These are phyloP conservation scores for Eucalyptus sideroxylon DNA, from an alignment of 345 rosid genomes.

Conservation along the genomic window DNA sequence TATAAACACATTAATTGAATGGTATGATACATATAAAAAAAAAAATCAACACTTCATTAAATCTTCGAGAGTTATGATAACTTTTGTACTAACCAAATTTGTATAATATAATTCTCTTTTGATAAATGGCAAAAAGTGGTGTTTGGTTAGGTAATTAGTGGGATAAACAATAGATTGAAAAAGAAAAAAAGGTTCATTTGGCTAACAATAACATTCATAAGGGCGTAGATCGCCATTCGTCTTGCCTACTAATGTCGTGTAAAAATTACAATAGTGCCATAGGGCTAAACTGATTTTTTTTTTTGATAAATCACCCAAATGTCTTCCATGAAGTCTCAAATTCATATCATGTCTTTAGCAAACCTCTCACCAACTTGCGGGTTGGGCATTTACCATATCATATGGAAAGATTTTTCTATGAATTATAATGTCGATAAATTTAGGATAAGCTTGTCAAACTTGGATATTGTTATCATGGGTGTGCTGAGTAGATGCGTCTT, in stretches of 20 bases:
- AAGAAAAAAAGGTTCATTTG: not conserved
- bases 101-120: not conserved
- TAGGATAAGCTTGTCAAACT: not conserved
- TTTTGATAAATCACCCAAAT: not conserved
- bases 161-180: not conserved
- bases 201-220: not conserved
- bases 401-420: not conserved
- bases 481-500: not conserved
- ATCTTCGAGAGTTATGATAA: not conserved
- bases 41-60: not conserved
- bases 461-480: not conserved
- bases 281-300: not conserved
- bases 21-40: not conserved
- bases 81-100: not conserved
- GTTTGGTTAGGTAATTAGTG: not conserved
- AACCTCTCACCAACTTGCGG: not conserved
- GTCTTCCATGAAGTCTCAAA: not conserved
- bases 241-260: not conserved
- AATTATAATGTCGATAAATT: not conserved
- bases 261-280: not conserved
- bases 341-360: not conserved
- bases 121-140: not conserved
- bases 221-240: accelerated
- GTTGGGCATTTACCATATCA: not conserved
- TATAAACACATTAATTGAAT: not conserved